Conservation (phyloP, 1,284 basidiomycete genomes). For the Xerocomus cyaneibrunnescens region DNA sequence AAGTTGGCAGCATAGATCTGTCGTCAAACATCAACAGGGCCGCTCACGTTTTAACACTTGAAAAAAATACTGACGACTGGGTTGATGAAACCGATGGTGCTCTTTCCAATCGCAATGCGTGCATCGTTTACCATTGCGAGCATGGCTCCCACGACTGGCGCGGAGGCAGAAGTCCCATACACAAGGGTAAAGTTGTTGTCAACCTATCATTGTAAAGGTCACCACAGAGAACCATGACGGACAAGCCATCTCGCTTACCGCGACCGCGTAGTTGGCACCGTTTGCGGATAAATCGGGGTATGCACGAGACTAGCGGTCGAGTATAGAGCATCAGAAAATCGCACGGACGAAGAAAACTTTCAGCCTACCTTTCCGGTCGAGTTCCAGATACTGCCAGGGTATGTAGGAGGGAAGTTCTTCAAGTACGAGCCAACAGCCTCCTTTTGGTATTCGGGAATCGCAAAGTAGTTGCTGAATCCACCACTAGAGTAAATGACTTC, state of each 20-base stretch:
- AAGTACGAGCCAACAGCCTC: conserved; percentile 26
- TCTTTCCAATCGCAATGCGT: conserved; percentile 38
- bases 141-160: conserved; percentile 46
- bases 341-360: neutral
- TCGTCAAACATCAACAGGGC: neutral
- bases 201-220: conserved; percentile 15
- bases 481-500: conserved; percentile 39
- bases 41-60: neutral
- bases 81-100: conserved; percentile 43
- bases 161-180: conserved; percentile 41
- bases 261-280: conserved; percentile 46
- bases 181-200: conserved; percentile 38
- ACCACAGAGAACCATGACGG: neutral
- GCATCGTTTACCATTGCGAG: conserved; percentile 52
- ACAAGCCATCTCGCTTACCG: conserved; percentile 16
- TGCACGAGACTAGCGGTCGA: conserved; percentile 35
- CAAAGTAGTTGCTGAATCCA: conserved; percentile 47
- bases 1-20: conserved; percentile 32
- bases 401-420: conserved; percentile 31
- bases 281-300: conserved; percentile 45
- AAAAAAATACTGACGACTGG: conserved; percentile 27
- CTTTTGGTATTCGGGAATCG: conserved; percentile 40
- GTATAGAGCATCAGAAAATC: neutral
- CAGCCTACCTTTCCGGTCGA: conserved; percentile 44
- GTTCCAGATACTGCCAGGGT: conserved; percentile 44